These are phyloP conservation scores for Crassisporium funariophilum DNA, from an alignment of 768 basidiomycete species.

Conservation along the genomic window DNA sequence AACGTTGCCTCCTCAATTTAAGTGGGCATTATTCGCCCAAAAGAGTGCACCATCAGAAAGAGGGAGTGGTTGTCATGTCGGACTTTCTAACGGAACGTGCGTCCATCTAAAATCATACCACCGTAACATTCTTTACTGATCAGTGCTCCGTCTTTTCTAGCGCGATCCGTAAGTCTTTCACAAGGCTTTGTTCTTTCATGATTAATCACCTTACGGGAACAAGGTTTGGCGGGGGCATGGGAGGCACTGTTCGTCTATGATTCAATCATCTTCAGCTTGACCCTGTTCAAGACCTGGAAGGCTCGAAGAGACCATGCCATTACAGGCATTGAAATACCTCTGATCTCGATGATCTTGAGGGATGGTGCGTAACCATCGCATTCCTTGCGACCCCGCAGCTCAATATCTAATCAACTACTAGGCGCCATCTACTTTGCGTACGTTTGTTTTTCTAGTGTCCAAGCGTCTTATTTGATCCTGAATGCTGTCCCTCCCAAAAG, in stretches of 20 bases:
- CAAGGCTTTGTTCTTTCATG: background rate
- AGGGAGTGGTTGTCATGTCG: conserved; percentile 38
- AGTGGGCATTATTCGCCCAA: conserved; percentile 50
- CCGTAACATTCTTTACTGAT: background rate
- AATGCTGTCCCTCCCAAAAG: conserved; percentile 24
- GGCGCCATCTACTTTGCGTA: conserved; percentile 61
- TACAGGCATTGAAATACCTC: conserved; percentile 28
- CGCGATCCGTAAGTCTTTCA: conserved; percentile 17
- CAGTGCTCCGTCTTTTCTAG: conserved; percentile 7
- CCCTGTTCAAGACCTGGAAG: conserved; percentile 46
- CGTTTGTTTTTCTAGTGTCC: conserved; percentile 12
- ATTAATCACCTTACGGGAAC: background rate
- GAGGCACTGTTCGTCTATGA: conserved; percentile 55
- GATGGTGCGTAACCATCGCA: conserved; percentile 43
- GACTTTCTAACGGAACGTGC: conserved; percentile 31
- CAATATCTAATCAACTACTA: conserved; percentile 16
- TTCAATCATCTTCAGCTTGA: conserved; percentile 46
- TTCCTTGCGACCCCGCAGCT: background rate
- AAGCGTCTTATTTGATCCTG: background rate
- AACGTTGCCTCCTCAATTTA: background rate
- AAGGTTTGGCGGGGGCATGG: conserved; percentile 45
- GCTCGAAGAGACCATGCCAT: conserved; percentile 29
- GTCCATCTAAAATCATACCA: conserved; percentile 12
- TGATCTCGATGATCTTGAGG: conserved; percentile 45
- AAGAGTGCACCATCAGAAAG: conserved; percentile 25